Evolutionary conservation across 1,284 basidiomycete species (phyloP), one percentile per base, ranked within the genome.

Genomic region (Pterula multifida): DNA sequence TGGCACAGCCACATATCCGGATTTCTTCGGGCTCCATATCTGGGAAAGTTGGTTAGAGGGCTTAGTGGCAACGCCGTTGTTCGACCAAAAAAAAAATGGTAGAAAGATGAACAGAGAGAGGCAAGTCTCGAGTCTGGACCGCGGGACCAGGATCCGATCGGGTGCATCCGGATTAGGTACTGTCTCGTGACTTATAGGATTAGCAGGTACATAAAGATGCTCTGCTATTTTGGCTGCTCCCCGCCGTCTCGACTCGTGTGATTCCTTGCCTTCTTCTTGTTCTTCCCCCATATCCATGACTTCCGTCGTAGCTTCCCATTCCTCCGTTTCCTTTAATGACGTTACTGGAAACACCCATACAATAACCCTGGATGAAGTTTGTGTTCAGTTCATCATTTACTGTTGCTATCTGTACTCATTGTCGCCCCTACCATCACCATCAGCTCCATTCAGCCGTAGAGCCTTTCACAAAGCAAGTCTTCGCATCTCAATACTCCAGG

Each of bases 401-500:
- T 49, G 42, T 44, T 47, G 50, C 49, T 51, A 53, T 48, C 45
- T 17, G 28, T 6, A 9, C 39, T 42, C 39, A 42, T 42, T 32
- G 28, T 15, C 28, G 6, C 28, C 28, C 28, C 15, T 15, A 42
- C 44, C 21, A 9, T 45, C 9, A 3, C 44, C n/a, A 51, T 39
- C 57, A 79, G 77, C 62, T 75, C 49, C 62, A 65, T 49, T 77
- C 79, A 53, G 78, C 78, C 12, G 61, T 81, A 46, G 70, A 74
- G 56, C 70, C 73, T 26, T 81, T 79, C 57, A 75, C 76, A 46
- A 69, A 75, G 79, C 81, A 47, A 50, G 72, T 63, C 17, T 17
- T 45, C 26, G 19, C 11, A 50, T 45, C 26, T 22, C 36, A 23
- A 17, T 24, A 48, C 48, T 54, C 23, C 35, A 39, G 1, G 32